phyloP scores from a whole-genome alignment of 371 early-diverging fungal genomes.

The Fennellomyces sp. region DNA sequence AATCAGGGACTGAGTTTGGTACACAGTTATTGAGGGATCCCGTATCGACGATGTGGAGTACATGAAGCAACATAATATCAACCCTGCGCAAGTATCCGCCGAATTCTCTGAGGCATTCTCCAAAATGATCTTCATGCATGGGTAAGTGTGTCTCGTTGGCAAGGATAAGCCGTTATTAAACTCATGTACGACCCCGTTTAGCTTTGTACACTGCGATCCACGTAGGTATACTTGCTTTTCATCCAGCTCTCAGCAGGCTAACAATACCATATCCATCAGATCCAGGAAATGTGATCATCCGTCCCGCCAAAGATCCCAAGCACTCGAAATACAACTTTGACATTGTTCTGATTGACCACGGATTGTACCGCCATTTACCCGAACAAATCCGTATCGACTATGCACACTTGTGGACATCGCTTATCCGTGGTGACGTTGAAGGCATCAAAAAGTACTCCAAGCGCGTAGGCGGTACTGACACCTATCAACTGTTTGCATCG shows the following conservation, averaged over 20 bases:
- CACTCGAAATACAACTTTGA: slow-evolving; percentile 77
- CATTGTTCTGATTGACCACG: slow-evolving; percentile 91
- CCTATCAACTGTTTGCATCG: slow-evolving; percentile 81
- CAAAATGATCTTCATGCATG: slow-evolving; percentile 93
- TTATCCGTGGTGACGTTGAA: slow-evolving; percentile 78
- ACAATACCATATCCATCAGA: slow-evolving; percentile 22
- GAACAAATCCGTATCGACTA: slow-evolving; percentile 82
- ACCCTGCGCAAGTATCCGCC: slow-evolving; percentile 73
- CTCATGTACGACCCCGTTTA: slow-evolving; percentile 4
- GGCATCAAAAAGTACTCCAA: slow-evolving; percentile 63
- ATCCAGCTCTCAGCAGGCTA: background rate
- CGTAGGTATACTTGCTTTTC: slow-evolving; percentile 29
- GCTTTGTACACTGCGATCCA: slow-evolving; percentile 84
- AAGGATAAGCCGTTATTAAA: background rate
- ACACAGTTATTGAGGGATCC: slow-evolving; percentile 68
- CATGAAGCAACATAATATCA: slow-evolving; percentile 68
- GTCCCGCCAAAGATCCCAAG: slow-evolving; percentile 54
- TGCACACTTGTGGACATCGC: slow-evolving; percentile 85
- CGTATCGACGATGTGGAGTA: slow-evolving; percentile 80
- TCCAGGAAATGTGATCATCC: slow-evolving; percentile 78
- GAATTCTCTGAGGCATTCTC: slow-evolving; percentile 79
- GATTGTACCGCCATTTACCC: slow-evolving; percentile 84
- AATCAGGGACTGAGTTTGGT: background rate
- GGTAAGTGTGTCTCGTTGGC: slow-evolving; percentile 32
- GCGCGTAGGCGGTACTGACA: slow-evolving; percentile 63